Percentiles rank a stretch among this genome's conserved stretches.
phyloP scores from a whole-genome alignment of 2,329 filamentous ascomycete genomes.

The Colletotrichum acutatum region DNA sequence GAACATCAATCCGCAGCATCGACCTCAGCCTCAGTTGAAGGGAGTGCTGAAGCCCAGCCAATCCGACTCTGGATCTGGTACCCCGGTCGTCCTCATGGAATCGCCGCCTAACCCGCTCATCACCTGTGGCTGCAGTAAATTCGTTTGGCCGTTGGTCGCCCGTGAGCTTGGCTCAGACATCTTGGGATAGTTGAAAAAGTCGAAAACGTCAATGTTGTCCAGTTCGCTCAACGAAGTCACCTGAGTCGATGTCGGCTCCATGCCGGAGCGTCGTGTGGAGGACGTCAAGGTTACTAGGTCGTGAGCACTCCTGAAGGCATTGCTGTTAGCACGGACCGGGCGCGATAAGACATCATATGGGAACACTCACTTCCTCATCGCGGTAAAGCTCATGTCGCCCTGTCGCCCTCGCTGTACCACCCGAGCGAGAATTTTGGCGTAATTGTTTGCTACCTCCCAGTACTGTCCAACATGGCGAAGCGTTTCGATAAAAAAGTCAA shows the following conservation, averaged over 20 bases:
- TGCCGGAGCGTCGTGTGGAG: constrained; percentile 47
- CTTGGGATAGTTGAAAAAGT: constrained; percentile 57
- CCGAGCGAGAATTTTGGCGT: constrained; percentile 52
- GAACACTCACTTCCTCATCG: constrained; percentile 52
- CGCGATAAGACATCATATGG: neutral
- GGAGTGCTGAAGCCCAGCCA: constrained; percentile 40
- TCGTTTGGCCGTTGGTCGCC: constrained; percentile 39
- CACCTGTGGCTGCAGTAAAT: constrained; percentile 39
- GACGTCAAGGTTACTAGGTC: constrained; percentile 51
- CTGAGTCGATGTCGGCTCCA: constrained; percentile 52
- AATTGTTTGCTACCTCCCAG: constrained; percentile 56
- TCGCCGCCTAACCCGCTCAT: constrained; percentile 39
- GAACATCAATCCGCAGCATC: neutral
- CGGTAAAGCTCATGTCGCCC: constrained; percentile 48
- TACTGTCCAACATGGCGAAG: constrained; percentile 53
- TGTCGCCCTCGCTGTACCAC: constrained; percentile 50
- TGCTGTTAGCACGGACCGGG: constrained; percentile 20
- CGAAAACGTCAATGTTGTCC: constrained; percentile 57
- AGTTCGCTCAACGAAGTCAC: constrained; percentile 52
- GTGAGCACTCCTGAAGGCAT: constrained; percentile 48
- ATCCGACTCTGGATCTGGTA: constrained; percentile 47
- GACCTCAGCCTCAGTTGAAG: constrained; percentile 32
- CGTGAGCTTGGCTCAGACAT: constrained; percentile 37
- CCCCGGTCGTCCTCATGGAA: constrained; percentile 37
- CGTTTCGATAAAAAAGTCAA: constrained; percentile 57